Evolutionary conservation across 139 green algal genomes (phyloP).

Genomic region (Chlamydomonas sp.): DNA sequence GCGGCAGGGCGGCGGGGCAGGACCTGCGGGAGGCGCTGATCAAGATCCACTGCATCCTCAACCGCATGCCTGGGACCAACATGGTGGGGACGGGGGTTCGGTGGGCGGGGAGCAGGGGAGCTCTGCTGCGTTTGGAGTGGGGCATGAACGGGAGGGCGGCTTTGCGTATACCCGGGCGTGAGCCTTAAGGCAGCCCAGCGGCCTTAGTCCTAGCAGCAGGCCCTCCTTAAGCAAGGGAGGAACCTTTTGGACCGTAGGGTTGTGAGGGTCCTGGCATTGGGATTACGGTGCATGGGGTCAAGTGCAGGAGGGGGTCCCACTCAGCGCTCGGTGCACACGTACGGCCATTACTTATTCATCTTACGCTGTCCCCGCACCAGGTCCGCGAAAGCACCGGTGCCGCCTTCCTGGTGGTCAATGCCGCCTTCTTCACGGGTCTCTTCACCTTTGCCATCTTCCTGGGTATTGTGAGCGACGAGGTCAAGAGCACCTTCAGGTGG

Average conservation of each 20-base stretch:
- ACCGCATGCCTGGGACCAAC: slow-evolving; percentile 46
- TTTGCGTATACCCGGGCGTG: no score
- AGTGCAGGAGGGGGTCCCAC: no score
- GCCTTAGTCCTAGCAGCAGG: no score
- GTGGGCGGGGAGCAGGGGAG: background rate
- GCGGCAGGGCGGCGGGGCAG: background rate
- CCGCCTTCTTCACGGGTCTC: slow-evolving; percentile 40
- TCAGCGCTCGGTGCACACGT: no score
- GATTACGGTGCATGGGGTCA: no score
- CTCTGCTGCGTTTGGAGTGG: no score
- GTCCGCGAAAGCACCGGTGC: slow-evolving; percentile 18
- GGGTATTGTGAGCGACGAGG: slow-evolving; percentile 42
- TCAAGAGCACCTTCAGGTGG: slow-evolving; percentile 41
- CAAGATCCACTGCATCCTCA: slow-evolving; percentile 49
- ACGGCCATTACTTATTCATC: background rate
- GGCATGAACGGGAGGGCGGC: background rate
- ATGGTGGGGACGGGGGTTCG: slow-evolving; percentile 19
- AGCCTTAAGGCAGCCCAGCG: no score
- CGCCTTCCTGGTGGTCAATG: slow-evolving; percentile 39
- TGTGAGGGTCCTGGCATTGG: no score
- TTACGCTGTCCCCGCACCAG: background rate
- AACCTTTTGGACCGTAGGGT: no score
- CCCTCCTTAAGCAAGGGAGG: no score
- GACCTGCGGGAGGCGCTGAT: slow-evolving; percentile 23
- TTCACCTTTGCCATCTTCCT: slow-evolving; percentile 51